Percentiles rank a stretch among this genome's conserved stretches.
Evolutionary conservation across 768 basidiomycete species (phyloP).

Genomic region (Jaapia argillacea): DNA sequence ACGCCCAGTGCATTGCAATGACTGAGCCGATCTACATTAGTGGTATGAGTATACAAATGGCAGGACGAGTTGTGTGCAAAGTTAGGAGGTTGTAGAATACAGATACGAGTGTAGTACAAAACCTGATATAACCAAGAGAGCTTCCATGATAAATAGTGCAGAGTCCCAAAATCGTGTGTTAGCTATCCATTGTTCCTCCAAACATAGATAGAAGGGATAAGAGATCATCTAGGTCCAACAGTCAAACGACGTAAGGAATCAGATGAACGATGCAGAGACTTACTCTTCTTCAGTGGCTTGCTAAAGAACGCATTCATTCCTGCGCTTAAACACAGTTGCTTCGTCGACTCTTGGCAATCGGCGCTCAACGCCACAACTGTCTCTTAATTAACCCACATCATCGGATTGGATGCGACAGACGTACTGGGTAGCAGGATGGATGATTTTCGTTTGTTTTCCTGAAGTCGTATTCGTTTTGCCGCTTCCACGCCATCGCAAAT

Average conservation of each 20-base stretch:
- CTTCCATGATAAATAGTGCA: too few species aligned
- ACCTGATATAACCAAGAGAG: too few species aligned
- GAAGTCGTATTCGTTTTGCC: slow-evolving; percentile 46
- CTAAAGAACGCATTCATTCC: slow-evolving; percentile 74
- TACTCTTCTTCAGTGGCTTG: slow-evolving; percentile 59
- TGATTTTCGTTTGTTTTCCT: slow-evolving; percentile 49
- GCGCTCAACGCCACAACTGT: slow-evolving; percentile 66
- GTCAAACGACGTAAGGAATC: neutral
- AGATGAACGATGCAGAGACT: slow-evolving; percentile 3
- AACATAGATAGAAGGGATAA: slow-evolving; percentile 45
- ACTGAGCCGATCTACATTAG: too few species aligned
- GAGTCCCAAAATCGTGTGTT: too few species aligned
- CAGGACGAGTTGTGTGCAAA: too few species aligned
- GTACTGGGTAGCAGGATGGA: slow-evolving; percentile 44
- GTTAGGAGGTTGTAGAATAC: too few species aligned
- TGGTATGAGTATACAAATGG: too few species aligned
- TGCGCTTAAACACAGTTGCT: slow-evolving; percentile 64
- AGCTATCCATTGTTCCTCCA: too few species aligned
- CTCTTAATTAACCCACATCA: neutral
- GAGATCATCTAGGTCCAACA: slow-evolving; percentile 34
- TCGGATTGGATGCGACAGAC: slow-evolving; percentile 10
- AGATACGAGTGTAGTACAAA: too few species aligned
- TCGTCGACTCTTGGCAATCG: slow-evolving; percentile 70
- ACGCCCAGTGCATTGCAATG: too few species aligned
- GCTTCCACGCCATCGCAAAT: slow-evolving; percentile 73